Conservation (phyloP, 2,329 filamentous ascomycete genomes). For the Tolypocladium cylindrosporum region DNA sequence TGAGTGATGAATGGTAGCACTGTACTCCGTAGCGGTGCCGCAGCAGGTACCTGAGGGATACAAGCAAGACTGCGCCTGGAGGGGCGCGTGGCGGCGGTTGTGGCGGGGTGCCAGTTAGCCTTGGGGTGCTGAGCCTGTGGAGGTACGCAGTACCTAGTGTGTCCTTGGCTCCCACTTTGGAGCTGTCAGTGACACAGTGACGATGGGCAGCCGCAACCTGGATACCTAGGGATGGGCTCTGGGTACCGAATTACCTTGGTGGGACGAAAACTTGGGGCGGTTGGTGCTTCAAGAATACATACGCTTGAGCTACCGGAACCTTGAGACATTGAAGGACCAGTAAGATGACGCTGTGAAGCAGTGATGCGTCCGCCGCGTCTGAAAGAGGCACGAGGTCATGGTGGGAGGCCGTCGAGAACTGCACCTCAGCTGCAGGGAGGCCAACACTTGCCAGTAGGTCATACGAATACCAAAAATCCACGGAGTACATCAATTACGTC, state of each 20-base stretch:
- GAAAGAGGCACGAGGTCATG: not conserved
- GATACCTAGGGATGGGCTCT: not conserved
- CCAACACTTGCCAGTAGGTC: not conserved
- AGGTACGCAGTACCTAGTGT: not conserved
- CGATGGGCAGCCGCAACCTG: not conserved
- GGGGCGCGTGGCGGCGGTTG: not conserved
- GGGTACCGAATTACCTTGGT: not conserved
- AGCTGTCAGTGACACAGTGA: not conserved
- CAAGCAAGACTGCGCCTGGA: not conserved
- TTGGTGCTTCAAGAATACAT: not conserved
- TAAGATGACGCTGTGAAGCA: not conserved
- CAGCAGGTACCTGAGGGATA: not conserved
- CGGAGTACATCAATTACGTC: too few relatives aligned
- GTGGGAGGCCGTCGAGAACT: not conserved
- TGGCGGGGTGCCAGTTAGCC: not conserved
- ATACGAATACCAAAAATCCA: not conserved
- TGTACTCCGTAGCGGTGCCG: not conserved
- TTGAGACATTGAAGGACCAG: not conserved
- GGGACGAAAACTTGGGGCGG: not conserved
- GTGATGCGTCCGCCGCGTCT: not conserved
- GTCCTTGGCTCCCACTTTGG: not conserved
- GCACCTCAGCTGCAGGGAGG: not conserved
- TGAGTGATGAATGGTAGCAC: not conserved
- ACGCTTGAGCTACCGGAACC: not conserved
- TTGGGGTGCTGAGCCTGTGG: not conserved